Percentiles rank a stretch among this genome's conserved stretches.
Evolutionary conservation across 805 yeast genomes (phyloP).

Genomic region (Wickerhamiella australiensis): DNA sequence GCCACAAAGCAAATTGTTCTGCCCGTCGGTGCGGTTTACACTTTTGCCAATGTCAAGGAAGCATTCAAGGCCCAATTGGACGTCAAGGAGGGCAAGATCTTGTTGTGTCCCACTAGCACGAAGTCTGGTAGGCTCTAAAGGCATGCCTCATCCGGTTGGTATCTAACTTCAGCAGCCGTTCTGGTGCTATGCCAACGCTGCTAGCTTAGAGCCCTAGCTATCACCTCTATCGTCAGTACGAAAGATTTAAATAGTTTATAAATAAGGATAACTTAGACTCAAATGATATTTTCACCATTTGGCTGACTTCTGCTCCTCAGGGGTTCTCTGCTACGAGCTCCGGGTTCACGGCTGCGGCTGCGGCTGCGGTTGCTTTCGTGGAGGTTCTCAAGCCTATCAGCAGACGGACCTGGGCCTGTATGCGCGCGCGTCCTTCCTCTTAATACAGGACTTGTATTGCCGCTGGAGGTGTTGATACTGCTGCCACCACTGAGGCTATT

Average conservation of each 20-base stretch:
- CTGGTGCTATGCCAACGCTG: no score
- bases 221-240: no score
- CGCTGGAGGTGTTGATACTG: background rate
- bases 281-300: background rate
- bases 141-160: no score
- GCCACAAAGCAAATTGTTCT: slow-evolving; percentile 1
- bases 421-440: background rate
- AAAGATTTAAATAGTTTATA: background rate
- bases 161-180: no score
- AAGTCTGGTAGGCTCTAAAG: no score
- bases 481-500: background rate
- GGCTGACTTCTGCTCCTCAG: background rate
- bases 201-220: no score
- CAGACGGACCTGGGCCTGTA: background rate
- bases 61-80: slow-evolving; percentile 2
- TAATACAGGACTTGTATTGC: background rate
- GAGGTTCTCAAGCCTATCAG: background rate
- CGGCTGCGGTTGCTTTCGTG: no score
- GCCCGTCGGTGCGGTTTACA: background rate
- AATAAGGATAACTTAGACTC: no score
- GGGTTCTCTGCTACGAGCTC: background rate
- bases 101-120: slow-evolving; percentile 8
- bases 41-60: background rate
- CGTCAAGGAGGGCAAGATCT: slow-evolving; percentile 9
- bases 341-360: background rate